Percentiles rank a stretch among this genome's conserved stretches.
phyloP scores from a whole-genome alignment of 2,329 filamentous ascomycete species.

The Trichoderma koningiopsis region DNA sequence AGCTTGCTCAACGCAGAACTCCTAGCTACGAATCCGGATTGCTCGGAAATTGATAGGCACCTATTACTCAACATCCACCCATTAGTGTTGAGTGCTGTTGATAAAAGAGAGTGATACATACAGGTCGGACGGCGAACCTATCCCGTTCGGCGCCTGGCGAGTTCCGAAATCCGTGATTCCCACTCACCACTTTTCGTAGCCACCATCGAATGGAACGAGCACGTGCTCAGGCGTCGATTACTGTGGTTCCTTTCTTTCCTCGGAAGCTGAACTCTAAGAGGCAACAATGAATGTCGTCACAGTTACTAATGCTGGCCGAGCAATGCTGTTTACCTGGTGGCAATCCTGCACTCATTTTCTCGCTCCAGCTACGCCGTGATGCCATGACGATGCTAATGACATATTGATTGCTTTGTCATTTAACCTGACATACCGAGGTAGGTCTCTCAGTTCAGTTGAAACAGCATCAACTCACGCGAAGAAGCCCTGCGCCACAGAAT shows the following conservation, averaged over 20 bases:
- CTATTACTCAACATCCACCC: background rate
- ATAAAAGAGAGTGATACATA: background rate
- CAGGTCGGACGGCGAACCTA: background rate
- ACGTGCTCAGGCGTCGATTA: background rate
- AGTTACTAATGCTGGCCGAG: background rate
- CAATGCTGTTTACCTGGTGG: background rate
- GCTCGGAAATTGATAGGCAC: conserved; percentile 12
- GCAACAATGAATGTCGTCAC: background rate
- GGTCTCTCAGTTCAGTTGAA: background rate
- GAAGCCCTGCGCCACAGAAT: background rate
- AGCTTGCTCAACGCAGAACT: background rate
- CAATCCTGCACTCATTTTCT: background rate
- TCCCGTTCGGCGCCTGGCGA: background rate
- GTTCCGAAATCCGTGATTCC: conserved; percentile 10
- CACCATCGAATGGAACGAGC: background rate
- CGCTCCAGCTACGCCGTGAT: background rate
- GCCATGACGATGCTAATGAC: background rate
- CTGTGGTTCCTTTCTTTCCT: background rate
- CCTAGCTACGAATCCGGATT: conserved; percentile 5
- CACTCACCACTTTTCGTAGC: background rate
- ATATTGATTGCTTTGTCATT: background rate
- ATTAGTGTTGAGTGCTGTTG: background rate
- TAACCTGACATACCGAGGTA: background rate
- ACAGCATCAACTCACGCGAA: background rate
- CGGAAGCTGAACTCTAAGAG: background rate